Base-by-base conservation (phyloP, 495 filamentous ascomycete species). In the Trichoderma reesei region DNA sequence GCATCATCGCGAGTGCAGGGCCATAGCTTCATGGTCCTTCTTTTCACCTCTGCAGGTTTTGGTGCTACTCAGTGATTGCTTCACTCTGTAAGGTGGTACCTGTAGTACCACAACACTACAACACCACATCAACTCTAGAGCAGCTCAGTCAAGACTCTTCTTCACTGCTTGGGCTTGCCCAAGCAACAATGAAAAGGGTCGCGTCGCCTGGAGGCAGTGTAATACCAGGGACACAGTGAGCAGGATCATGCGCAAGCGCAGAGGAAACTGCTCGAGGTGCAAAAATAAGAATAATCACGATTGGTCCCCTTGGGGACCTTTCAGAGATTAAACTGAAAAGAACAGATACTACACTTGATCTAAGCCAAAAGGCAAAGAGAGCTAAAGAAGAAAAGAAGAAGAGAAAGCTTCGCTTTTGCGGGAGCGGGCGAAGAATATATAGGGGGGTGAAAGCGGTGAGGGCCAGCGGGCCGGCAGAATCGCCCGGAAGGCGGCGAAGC, bases 341-440 rank as follows among this genome's bases (percentile, higher is more conserved):
- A 95, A 95, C 90, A 95, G 90, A 94, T 96, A 94, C 90, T 93
- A 94, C 90, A 94, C 90, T 92, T 93, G 90, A 95, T 93, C 90
- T 94, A 88, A 89, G 86, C 86, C 86, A 88, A 86, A 85, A 85
- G 85, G 85, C 83, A 80, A 79, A 77, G 75, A 76, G 75, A 79
- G 75, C 73, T 78, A 65, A 72, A 68, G 75, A 77, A 67, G 66
- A 74, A 77, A 77, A 56, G 67, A 69, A 41, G 70, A 61, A 71
- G 54, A 34, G 16, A 56, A 14, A 61, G 62, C 26, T 66, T 70
- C 68, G 56, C 0, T 9, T 54, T 56, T 11, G 64, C 67, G 61
- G 66, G 65, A 61, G 63, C 42, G 54, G 39, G 51, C 11, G 36
- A 9, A n/a, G 18, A 33, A 31, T 56, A 33, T 33, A 56, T 56